phyloP scores from a whole-genome alignment of 139 green algal genomes.

The Tetradesmus obliquus region DNA sequence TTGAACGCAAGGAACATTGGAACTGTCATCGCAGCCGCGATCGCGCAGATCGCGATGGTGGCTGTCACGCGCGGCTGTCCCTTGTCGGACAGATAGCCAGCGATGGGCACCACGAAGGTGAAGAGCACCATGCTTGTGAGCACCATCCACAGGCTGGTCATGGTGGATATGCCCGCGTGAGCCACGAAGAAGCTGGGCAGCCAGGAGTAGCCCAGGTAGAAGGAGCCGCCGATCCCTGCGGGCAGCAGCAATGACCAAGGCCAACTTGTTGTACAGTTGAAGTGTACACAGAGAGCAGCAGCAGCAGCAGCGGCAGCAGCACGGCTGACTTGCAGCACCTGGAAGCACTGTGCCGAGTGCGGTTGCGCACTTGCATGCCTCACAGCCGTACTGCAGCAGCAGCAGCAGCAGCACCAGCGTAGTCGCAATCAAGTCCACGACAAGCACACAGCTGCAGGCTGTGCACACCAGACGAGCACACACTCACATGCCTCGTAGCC shows the following conservation, averaged over 20 bases:
- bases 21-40: background rate
- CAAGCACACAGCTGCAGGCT: too few relatives aligned
- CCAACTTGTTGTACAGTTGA: too few relatives aligned
- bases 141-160: slow-evolving; percentile 41
- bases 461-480: too few relatives aligned
- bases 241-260: background rate
- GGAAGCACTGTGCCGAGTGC: too few relatives aligned
- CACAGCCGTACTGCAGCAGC: slow-evolving; percentile 15
- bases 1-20: slow-evolving; percentile 43
- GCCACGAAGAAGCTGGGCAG: slow-evolving; percentile 33
- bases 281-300: background rate
- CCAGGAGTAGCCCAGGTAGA: slow-evolving; percentile 45
- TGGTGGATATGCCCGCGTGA: slow-evolving; percentile 6
- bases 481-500: slow-evolving; percentile 45
- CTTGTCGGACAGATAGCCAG: slow-evolving; percentile 20
- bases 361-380: slow-evolving; percentile 25
- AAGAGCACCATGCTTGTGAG: slow-evolving; percentile 34
- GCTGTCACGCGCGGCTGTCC: slow-evolving; percentile 16
- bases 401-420: too few relatives aligned
- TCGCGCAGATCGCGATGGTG: slow-evolving; percentile 13
- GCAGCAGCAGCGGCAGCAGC: background rate
- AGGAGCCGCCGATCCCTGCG: slow-evolving; percentile 32
- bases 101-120: slow-evolving; percentile 37
- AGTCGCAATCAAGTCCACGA: too few relatives aligned
- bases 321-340: too few relatives aligned